phyloP scores from a whole-genome alignment of 1,284 basidiomycete genomes.

The Cryptococcus wingfieldii region DNA sequence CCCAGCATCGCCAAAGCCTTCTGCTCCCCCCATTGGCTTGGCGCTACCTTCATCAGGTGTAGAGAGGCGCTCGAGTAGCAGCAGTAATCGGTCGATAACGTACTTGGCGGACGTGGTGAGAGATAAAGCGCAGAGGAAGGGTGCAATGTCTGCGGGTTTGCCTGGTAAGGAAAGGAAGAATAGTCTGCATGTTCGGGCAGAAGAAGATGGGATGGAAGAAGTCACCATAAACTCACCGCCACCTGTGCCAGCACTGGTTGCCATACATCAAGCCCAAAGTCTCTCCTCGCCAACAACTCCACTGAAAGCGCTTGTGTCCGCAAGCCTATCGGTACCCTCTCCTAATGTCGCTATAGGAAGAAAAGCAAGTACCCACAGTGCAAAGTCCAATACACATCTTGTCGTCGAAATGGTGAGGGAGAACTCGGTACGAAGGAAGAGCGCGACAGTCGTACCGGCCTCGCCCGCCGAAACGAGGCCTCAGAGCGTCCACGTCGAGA shows the following conservation, averaged over 20 bases:
- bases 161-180: neutral
- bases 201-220: too few relatives aligned
- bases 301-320: too few relatives aligned
- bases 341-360: too few relatives aligned
- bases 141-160: neutral
- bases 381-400: too few relatives aligned
- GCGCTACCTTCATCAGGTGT: neutral
- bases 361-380: too few relatives aligned
- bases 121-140: neutral
- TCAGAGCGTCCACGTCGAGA: neutral
- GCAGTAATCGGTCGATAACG: slow-evolving; percentile 10
- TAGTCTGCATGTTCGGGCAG: neutral
- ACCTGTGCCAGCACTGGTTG: too few relatives aligned
- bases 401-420: slow-evolving; percentile 9
- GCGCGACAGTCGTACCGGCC: neutral
- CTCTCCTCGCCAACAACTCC: too few relatives aligned
- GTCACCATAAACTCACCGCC: too few relatives aligned
- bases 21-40: neutral
- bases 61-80: neutral
- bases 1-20: neutral
- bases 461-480: neutral
- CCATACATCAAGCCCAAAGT: too few relatives aligned
- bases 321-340: too few relatives aligned
- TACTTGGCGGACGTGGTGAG: slow-evolving; percentile 18
- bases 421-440: slow-evolving; percentile 1